Evolutionary conservation across 2,329 filamentous ascomycete genomes (phyloP).

Genomic region (Geosmithia flava): DNA sequence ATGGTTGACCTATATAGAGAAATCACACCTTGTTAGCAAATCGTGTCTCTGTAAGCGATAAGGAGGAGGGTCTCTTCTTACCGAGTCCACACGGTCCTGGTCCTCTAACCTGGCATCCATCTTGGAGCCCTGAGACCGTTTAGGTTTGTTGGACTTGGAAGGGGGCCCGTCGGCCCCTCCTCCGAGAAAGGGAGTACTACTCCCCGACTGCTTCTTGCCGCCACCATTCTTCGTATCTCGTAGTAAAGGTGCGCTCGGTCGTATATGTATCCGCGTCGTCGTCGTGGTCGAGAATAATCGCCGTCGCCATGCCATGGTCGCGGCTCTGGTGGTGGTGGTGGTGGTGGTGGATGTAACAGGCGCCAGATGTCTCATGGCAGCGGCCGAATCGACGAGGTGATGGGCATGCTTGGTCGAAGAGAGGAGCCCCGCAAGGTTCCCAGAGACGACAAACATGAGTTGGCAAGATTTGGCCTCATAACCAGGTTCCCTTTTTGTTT

Average conservation of each 20-base stretch:
- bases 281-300: background rate
- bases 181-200: background rate
- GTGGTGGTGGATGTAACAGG: background rate
- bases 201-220: background rate
- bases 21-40: background rate
- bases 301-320: background rate
- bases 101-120: constrained; percentile 1
- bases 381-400: background rate
- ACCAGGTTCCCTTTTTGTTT: background rate
- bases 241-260: background rate
- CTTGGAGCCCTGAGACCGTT: background rate
- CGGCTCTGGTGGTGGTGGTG: background rate
- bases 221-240: background rate
- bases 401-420: background rate
- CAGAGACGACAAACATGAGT: background rate
- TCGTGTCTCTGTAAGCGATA: constrained; percentile 10
- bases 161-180: background rate
- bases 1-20: constrained; percentile 12
- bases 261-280: too few species aligned
- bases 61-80: constrained; percentile 3
- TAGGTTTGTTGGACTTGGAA: constrained; percentile 3
- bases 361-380: constrained; percentile 16
- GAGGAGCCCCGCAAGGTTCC: background rate
- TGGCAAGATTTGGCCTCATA: background rate
- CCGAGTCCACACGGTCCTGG: background rate